Conservation (phyloP, 2,329 filamentous ascomycete genomes). For the Beauveria brongniartii region DNA sequence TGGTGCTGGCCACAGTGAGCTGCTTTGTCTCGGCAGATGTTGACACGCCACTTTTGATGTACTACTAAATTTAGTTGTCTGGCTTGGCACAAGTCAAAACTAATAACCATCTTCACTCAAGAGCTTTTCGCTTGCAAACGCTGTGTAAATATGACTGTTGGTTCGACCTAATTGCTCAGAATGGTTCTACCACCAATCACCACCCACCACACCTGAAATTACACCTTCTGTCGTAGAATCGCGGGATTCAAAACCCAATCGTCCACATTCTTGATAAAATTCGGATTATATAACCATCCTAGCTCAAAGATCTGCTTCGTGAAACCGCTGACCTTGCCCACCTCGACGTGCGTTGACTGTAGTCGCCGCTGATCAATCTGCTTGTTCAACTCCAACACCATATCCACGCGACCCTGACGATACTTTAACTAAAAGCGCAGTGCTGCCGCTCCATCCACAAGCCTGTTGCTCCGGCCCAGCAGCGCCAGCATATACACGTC, state of each 20-base stretch:
- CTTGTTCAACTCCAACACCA: constrained; percentile 37
- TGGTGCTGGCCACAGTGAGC: background rate
- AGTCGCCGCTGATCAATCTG: constrained; percentile 40
- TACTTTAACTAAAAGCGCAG: constrained; percentile 38
- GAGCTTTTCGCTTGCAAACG: background rate
- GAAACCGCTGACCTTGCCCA: constrained; percentile 18
- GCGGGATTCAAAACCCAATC: background rate
- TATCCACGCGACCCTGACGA: constrained; percentile 38
- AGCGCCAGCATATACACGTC: constrained; percentile 39
- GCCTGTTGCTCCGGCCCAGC: constrained; percentile 19
- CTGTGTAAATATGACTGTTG: too few relatives aligned
- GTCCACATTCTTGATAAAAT: constrained; percentile 23
- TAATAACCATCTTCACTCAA: constrained; percentile 17
- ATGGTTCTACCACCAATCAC: background rate
- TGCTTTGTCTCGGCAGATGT: background rate
- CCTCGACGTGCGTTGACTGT: constrained; percentile 23
- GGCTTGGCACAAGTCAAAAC: background rate
- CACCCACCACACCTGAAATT: background rate
- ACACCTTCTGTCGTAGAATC: background rate
- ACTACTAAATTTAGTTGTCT: background rate
- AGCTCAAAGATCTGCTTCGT: constrained; percentile 26
- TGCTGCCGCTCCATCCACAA: constrained; percentile 19
- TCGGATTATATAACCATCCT: constrained; percentile 34
- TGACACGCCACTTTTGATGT: constrained; percentile 8
- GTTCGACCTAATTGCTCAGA: too few relatives aligned